Base-by-base conservation (phyloP, 306 rosid genomes). In the Neltuma alba region DNA sequence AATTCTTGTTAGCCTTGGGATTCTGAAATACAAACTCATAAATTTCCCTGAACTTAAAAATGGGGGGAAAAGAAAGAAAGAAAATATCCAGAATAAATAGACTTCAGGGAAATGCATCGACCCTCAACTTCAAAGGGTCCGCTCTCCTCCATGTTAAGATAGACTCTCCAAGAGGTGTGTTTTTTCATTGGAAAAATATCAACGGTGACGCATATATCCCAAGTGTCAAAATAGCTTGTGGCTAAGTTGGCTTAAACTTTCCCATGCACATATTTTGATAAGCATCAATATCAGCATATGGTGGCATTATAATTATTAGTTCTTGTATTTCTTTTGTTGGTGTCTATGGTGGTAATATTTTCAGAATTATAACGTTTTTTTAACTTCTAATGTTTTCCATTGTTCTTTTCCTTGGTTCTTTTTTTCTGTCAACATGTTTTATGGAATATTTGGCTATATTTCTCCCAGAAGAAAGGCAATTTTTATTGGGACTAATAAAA, bases 401-500 rank as follows among this genome's bases (percentile, higher is more conserved):
- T 47, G n/a, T 58, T 50, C 27, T n/a, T n/a, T 54, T 70, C 34
- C 18, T 8, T 67, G 13, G 61, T 64, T 37, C 62, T 3, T 66
- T 48, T 48, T 30, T 64, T 33, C 50, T 75, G 11, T 57, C 40
- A 14, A 45, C 44, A 34, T 84, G 28, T 73, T 72, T 25, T 76
- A 33, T 74, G 42, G 54, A 48, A 44, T 57, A 15, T 40, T 80
- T 40, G 23, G 50, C 40, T 52, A 20, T 75, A 57, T 76, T 65
- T 72, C 31, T 50, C 28, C 58, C 10, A 15, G 65, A 36, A 71
- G 79, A 60, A 16, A 73, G 72, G 20, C 60, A 48, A 21, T 78
- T 67, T 79, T 63, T 30, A n/a, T 48, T 81, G 21, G 21, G 67
- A 28, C 67, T 61, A 5, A 61, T 61, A 60, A 44, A 38, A 61